Conservation (phyloP, 192 early-diverging fungal species). For the Anaeromyces robustus region DNA sequence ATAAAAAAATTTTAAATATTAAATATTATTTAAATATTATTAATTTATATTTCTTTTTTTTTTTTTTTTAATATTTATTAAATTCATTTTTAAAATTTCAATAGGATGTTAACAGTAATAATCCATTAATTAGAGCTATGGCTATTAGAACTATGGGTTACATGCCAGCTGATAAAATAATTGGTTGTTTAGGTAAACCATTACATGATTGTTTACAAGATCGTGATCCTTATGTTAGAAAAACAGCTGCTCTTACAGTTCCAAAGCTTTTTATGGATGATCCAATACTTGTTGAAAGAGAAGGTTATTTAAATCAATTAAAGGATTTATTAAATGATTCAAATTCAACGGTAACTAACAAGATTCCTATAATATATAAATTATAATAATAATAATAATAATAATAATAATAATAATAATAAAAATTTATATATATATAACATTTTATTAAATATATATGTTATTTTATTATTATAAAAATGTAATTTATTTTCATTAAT, state of each 20-base stretch:
- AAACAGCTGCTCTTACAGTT: conserved; percentile 87
- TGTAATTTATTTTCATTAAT: not conserved
- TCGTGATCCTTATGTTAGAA: conserved; percentile 89
- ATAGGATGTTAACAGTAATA: conserved; percentile 79
- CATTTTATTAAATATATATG: conserved; percentile 1
- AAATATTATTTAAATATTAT: too few species aligned
- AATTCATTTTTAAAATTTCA: not conserved
- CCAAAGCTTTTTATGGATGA: conserved; percentile 88
- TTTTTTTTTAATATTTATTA: conserved; percentile 1
- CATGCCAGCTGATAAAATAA: conserved; percentile 80
- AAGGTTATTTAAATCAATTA: conserved; percentile 80
- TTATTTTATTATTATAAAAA: conserved; percentile 2
- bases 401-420: too few species aligned
- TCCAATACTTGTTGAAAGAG: conserved; percentile 63
- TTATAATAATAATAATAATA: too few species aligned
- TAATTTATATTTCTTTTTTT: too few species aligned
- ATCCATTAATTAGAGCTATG: conserved; percentile 86
- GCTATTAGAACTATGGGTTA: conserved; percentile 97
- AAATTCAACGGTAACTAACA: conserved; percentile 73
- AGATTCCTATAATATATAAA: too few species aligned
- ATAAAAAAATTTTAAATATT: too few species aligned
- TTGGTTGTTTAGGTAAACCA: conserved; percentile 70
- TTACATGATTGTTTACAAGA: conserved; percentile 64
- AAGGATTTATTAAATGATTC: conserved; percentile 70
- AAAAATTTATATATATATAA: too few species aligned